Conservation (phyloP, 495 filamentous ascomycete genomes). For the Penicillium argentinense region DNA sequence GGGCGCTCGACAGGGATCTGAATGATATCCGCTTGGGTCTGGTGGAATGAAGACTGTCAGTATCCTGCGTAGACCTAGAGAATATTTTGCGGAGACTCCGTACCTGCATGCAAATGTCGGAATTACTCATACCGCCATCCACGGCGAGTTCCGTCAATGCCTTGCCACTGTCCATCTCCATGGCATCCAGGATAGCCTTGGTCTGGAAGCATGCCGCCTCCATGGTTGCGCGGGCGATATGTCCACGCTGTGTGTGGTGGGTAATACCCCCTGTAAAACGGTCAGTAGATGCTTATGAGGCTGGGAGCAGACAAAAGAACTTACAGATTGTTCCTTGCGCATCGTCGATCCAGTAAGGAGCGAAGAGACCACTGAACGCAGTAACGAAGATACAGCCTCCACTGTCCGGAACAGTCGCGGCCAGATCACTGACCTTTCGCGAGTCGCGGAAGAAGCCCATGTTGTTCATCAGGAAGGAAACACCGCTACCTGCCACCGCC, state of each 20-base stretch:
- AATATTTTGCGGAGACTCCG: no score
- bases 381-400: constrained; percentile 94
- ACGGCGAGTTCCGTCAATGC: constrained; percentile 76
- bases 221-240: constrained; percentile 91
- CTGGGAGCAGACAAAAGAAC: constrained; percentile 18
- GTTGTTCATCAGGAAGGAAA: constrained; percentile 91
- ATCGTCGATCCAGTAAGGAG: constrained; percentile 98
- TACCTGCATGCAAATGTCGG: constrained; percentile 91
- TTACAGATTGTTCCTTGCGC: constrained; percentile 86
- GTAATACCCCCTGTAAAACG: constrained; percentile 71
- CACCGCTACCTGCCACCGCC: constrained; percentile 84
- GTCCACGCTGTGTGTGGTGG: constrained; percentile 83
- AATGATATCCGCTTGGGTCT: constrained; percentile 89
- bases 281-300: constrained; percentile 1
- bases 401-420: constrained; percentile 79
- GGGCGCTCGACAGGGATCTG: constrained; percentile 86
- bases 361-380: constrained; percentile 93
- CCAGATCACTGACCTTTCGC: constrained; percentile 77
- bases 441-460: constrained; percentile 79
- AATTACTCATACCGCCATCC: constrained; percentile 93
- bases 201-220: constrained; percentile 96
- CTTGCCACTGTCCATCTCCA: constrained; percentile 87
- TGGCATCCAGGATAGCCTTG: constrained; percentile 90
- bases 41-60: constrained; percentile 13
- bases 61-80: no score